A percentile compares a stretch with the other conserved stretches of the same genome.
Evolutionary conservation across 2,329 filamentous ascomycete genomes (phyloP).

Genomic region (Aschersonia sp.): DNA sequence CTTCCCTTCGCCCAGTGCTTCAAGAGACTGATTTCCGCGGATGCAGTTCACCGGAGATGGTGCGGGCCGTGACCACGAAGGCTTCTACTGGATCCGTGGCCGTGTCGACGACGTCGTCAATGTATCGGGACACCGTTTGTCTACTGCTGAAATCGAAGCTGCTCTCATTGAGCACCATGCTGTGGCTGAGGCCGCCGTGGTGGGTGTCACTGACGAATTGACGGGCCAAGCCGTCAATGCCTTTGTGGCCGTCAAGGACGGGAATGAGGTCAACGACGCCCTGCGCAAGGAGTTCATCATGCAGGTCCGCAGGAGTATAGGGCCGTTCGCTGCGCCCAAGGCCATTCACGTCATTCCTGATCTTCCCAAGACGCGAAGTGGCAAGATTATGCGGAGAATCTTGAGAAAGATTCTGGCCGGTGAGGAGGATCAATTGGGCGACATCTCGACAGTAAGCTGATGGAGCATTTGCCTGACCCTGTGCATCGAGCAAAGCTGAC

Average conservation of each 20-base stretch:
- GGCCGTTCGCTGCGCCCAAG: slow-evolving; percentile 93
- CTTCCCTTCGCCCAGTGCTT: not conserved
- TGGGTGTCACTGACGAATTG: slow-evolving; percentile 83
- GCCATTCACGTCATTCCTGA: slow-evolving; percentile 82
- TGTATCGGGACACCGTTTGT: slow-evolving; percentile 88
- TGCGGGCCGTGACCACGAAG: slow-evolving; percentile 89
- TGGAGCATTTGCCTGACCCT: not conserved
- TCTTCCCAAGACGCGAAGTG: slow-evolving; percentile 90
- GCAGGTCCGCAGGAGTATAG: slow-evolving; percentile 94
- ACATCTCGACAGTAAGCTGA: slow-evolving; percentile 71
- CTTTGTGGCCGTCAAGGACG: slow-evolving; percentile 85
- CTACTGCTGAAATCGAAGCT: slow-evolving; percentile 94
- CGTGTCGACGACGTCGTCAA: slow-evolving; percentile 98
- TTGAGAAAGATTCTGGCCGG: slow-evolving; percentile 93
- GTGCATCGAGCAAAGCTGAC: not conserved
- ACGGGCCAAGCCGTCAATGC: slow-evolving; percentile 96
- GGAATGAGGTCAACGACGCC: slow-evolving; percentile 58
- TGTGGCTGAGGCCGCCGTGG: slow-evolving; percentile 88
- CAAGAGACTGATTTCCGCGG: not conserved
- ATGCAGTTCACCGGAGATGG: slow-evolving; percentile 77
- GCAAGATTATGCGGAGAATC: slow-evolving; percentile 98
- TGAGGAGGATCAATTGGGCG: slow-evolving; percentile 92
- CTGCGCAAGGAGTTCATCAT: slow-evolving; percentile 86
- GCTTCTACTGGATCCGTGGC: slow-evolving; percentile 99
- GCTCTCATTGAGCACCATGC: slow-evolving; percentile 83